A percentile compares a stretch with the other conserved stretches of the same genome.
These are phyloP conservation scores for Scolecobasidium constrictum DNA, from an alignment of 2,329 filamentous ascomycete genomes.

Conservation along the genomic window DNA sequence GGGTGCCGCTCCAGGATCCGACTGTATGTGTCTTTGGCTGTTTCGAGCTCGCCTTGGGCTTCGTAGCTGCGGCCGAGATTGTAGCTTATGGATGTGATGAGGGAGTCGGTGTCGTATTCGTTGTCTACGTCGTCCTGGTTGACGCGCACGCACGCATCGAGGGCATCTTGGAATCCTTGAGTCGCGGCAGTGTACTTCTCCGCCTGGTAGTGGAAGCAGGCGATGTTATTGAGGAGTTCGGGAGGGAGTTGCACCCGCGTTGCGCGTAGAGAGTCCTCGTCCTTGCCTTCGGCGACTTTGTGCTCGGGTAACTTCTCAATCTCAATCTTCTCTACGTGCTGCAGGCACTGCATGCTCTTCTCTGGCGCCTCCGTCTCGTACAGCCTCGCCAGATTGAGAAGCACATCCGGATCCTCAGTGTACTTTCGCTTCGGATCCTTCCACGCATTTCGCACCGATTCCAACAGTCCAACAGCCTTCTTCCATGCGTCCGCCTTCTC, in stretches of 20 bases:
- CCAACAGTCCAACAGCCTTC: constrained; percentile 76
- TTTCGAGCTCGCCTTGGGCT: constrained; percentile 65
- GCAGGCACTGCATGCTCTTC: constrained; percentile 81
- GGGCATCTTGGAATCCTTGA: constrained; percentile 82
- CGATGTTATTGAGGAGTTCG: constrained; percentile 92
- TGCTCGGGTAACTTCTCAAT: constrained; percentile 53
- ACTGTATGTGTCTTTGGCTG: constrained; percentile 83
- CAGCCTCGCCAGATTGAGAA: constrained; percentile 82
- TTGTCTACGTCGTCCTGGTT: constrained; percentile 61
- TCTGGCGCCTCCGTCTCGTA: constrained; percentile 82
- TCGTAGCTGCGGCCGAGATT: constrained; percentile 93
- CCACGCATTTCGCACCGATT: constrained; percentile 78
- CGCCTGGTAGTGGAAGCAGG: constrained; percentile 84
- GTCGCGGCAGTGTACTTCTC: constrained; percentile 73
- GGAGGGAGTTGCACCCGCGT: constrained; percentile 75
- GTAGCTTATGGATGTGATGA: constrained; percentile 94
- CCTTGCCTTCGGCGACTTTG: constrained; percentile 19
- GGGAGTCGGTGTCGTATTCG: constrained; percentile 72
- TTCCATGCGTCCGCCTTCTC: constrained; percentile 52
- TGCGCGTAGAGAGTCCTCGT: constrained; percentile 45
- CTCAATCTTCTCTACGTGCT: constrained; percentile 86
- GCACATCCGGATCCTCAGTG: constrained; percentile 69
- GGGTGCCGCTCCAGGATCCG: constrained; percentile 72
- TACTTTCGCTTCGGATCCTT: constrained; percentile 84
- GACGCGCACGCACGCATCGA: constrained; percentile 77